These are phyloP conservation scores for Penicillium brevicompactum DNA, from an alignment of 2,329 filamentous ascomycete species.

Conservation along the genomic window DNA sequence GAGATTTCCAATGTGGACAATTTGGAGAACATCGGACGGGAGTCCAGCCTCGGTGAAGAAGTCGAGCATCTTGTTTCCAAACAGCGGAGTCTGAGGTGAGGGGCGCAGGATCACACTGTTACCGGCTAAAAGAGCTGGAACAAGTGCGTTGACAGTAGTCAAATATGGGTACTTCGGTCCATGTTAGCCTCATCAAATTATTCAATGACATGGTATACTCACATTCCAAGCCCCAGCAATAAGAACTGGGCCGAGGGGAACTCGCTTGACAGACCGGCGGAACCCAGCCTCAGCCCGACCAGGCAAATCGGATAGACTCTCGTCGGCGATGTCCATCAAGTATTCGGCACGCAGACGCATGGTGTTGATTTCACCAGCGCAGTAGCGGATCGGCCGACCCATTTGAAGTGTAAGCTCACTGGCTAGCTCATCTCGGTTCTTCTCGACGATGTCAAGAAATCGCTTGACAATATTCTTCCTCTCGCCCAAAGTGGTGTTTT, in stretches of 20 bases:
- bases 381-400: conserved; percentile 85
- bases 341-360: conserved; percentile 81
- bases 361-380: conserved; percentile 76
- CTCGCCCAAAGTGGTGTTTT: conserved; percentile 69
- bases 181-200: neutral
- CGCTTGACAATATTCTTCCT: conserved; percentile 80
- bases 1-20: conserved; percentile 81
- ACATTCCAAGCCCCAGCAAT: conserved; percentile 94
- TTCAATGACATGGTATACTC: conserved; percentile 42
- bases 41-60: conserved; percentile 78
- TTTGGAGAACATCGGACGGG: conserved; percentile 78
- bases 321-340: conserved; percentile 77
- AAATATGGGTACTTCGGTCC: conserved; percentile 78
- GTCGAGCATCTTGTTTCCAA: conserved; percentile 75
- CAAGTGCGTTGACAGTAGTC: conserved; percentile 82
- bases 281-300: conserved; percentile 84
- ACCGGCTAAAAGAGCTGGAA: conserved; percentile 86
- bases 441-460: conserved; percentile 69
- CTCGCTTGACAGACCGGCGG: conserved; percentile 82
- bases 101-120: conserved; percentile 90
- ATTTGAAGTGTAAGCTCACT: conserved; percentile 85
- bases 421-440: conserved; percentile 74
- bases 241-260: conserved; percentile 80
- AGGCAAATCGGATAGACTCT: conserved; percentile 74
- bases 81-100: conserved; percentile 86